These are phyloP conservation scores for Senecio squalidus DNA, from an alignment of 140 eudicot genomes.

Conservation along the genomic window DNA sequence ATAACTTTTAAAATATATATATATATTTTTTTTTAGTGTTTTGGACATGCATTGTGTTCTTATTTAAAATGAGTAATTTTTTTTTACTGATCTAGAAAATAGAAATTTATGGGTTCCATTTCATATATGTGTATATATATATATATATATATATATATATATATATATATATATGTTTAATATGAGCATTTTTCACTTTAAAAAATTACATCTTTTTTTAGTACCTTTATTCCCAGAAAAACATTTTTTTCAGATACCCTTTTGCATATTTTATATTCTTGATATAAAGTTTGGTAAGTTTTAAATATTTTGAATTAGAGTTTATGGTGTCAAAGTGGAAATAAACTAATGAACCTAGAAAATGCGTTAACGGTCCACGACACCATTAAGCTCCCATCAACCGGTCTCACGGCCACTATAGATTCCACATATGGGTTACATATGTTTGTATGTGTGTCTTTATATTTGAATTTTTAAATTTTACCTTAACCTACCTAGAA, in stretches of 20 bases:
- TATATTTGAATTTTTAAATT: constrained; percentile 13
- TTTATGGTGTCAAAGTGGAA: constrained; percentile 6
- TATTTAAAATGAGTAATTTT: constrained; percentile 1
- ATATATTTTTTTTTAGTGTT: neutral
- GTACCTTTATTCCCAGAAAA: constrained; percentile 1
- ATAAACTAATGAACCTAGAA: constrained; percentile 7
- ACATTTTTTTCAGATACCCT: neutral
- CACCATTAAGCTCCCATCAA: too few species aligned
- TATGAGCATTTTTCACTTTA: constrained; percentile 1
- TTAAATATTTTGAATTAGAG: neutral
- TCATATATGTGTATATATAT: too few species aligned
- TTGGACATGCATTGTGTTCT: constrained; percentile 10
- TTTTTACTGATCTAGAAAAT: constrained; percentile 12
- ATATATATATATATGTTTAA: neutral
- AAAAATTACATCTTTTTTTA: neutral
- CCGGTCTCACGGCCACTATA: too few species aligned
- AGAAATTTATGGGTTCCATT: too few species aligned
- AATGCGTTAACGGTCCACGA: too few species aligned
- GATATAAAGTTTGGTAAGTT: neutral
- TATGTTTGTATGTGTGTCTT: too few species aligned
- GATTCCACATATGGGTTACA: too few species aligned
- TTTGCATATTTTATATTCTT: constrained; percentile 9
- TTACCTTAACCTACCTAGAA: constrained; percentile 14
- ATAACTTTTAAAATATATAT: neutral
- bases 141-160: too few species aligned